Conservation (phyloP, 768 basidiomycete genomes). For the Cystobasidium ongulense region DNA sequence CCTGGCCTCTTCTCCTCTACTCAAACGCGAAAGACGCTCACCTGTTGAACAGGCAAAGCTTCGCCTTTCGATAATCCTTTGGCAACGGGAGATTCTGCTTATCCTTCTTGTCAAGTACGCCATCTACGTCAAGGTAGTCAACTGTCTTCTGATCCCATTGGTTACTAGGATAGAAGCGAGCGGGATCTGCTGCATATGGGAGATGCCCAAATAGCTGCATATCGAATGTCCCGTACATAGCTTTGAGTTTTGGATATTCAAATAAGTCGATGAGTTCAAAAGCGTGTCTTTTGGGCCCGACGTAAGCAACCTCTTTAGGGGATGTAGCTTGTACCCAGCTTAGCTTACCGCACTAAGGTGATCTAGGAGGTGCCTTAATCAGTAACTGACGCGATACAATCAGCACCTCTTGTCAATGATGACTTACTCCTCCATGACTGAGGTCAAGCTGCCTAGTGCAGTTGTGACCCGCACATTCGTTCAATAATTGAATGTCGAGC, state of each 20-base stretch:
- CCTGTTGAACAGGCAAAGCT: conserved; percentile 21
- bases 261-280: conserved; percentile 25
- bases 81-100: background rate
- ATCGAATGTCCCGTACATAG: background rate
- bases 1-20: background rate
- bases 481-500: background rate
- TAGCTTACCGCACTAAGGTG: conserved; percentile 9
- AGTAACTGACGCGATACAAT: no score
- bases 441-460: background rate
- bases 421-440: background rate
- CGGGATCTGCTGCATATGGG: background rate
- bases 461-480: conserved; percentile 9
- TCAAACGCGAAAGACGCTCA: background rate
- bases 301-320: background rate
- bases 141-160: background rate
- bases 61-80: conserved; percentile 10
- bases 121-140: conserved; percentile 3
- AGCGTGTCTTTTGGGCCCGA: background rate
- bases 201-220: conserved; percentile 25
- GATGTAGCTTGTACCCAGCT: no score
- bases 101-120: background rate
- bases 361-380: background rate
- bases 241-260: background rate
- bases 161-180: background rate
- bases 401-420: no score